Base-by-base conservation (phyloP, 2,329 filamentous ascomycete genomes). In the Neonectria coccinea region DNA sequence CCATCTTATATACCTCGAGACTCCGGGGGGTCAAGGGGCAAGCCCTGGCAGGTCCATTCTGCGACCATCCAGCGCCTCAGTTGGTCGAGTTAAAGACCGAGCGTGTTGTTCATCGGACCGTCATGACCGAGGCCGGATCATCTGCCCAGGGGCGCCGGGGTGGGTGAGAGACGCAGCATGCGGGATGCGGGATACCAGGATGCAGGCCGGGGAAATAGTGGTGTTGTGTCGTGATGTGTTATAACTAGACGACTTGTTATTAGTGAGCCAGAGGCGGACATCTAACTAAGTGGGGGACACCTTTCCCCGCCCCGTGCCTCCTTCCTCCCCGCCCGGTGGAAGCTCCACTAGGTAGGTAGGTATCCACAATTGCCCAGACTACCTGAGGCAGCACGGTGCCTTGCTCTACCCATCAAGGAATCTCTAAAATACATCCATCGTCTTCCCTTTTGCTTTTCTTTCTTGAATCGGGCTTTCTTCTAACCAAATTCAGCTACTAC, bases 121-220 rank as follows among this genome's bases (percentile, higher is more conserved):
- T 85, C 77, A 76, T 78, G 79, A 82, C 84, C 84, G 84, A 83
- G 76, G 77, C 78, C 65, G 65, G 66, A 73, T 73, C 70, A 73
- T 72, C 70, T 72, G 71, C 65, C 64, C 59, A 60, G 58, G 57
- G 62, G 63, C 60, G 67, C 65, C 48, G 63, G 67, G 63, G 22
- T 3, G 67, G 39, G 64, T 68, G 70, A 63, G 67, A 66, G 53
- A 47, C n/a, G 8, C 16, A 42, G 39, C 39, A 41, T 52, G 55
- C 33, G 48, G 29, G 27, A 51, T 51, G 48, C 55, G 45, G 52
- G 45, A 56, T 52, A 48, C 51, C 16, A 60, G 51, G 39, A 53
- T 52, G 50, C 42, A 44, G 44, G 50, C 59, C 33, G 47, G 36
- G 33, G 53, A 51, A 50, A 48, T 54, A 42, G 55, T 50, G 41